These are phyloP conservation scores for Psophocarpus tetragonolobus DNA, from an alignment of 306 rosid genomes.

Conservation along the genomic window DNA sequence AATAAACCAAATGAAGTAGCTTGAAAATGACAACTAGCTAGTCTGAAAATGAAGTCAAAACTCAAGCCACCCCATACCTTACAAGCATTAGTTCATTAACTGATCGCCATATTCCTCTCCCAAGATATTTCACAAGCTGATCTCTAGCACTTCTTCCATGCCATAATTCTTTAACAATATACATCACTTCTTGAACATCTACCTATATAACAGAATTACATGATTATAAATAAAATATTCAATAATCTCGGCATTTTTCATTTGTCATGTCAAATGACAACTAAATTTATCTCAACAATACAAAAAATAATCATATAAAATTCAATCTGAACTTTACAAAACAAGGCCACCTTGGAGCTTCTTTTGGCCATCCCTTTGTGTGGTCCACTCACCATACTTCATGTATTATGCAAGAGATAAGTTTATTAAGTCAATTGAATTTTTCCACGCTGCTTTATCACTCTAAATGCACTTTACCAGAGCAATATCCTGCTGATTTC, in stretches of 20 bases:
- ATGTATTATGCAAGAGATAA: too few relatives aligned
- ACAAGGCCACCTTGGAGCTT: not conserved
- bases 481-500: too few relatives aligned
- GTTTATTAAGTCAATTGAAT: too few relatives aligned
- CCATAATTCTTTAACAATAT: conserved; percentile 90
- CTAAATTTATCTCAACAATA: not conserved
- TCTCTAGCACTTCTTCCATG: conserved; percentile 94
- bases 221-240: not conserved
- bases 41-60: not conserved
- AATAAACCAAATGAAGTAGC: conserved; percentile 19
- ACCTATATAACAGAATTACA: conserved; percentile 52
- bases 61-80: conserved; percentile 53
- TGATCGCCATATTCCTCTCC: conserved; percentile 97
- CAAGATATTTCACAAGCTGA: conserved; percentile 65
- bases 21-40: conserved; percentile 27
- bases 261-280: not conserved
- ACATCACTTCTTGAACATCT: conserved; percentile 94
- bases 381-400: too few relatives aligned
- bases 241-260: not conserved
- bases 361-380: not conserved
- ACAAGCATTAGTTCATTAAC: conserved; percentile 94
- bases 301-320: not conserved
- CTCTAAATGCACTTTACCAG: too few relatives aligned
- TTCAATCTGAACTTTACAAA: not conserved
- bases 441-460: too few relatives aligned